phyloP scores from a whole-genome alignment of 148 eudicot species.

The Rheum nobile region DNA sequence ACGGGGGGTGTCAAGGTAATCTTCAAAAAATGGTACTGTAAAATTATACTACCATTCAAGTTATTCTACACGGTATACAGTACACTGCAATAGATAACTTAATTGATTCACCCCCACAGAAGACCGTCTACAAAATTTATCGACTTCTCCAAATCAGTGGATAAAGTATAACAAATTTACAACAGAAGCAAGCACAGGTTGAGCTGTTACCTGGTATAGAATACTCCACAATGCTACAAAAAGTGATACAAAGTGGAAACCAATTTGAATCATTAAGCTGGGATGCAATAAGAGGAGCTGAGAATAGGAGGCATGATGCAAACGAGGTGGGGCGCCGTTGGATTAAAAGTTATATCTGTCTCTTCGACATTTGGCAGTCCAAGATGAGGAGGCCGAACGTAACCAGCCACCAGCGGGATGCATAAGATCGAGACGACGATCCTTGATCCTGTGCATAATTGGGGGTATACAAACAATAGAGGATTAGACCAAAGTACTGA shows the following conservation, averaged over 20 bases:
- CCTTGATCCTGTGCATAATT: constrained; percentile 60
- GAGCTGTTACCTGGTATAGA: neutral
- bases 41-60: neutral
- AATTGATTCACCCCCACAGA: neutral
- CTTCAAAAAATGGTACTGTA: neutral
- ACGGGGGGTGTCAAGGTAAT: neutral
- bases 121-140: neutral
- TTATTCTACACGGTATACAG: neutral
- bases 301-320: constrained; percentile 87
- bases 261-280: constrained; percentile 21
- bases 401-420: constrained; percentile 82
- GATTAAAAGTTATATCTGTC: constrained; percentile 75
- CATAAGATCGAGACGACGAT: constrained; percentile 68
- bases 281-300: constrained; percentile 85
- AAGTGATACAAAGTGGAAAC: neutral
- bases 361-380: constrained; percentile 56
- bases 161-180: neutral
- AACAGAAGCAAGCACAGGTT: neutral
- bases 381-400: constrained; percentile 87
- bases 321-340: constrained; percentile 90
- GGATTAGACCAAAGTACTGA: neutral
- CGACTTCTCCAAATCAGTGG: neutral
- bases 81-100: neutral
- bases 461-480: too few relatives aligned
- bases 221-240: constrained; percentile 5